Percentiles rank a stretch among this genome's conserved stretches.
phyloP scores from a whole-genome alignment of 768 basidiomycete genomes.

The Lentinula boryana region DNA sequence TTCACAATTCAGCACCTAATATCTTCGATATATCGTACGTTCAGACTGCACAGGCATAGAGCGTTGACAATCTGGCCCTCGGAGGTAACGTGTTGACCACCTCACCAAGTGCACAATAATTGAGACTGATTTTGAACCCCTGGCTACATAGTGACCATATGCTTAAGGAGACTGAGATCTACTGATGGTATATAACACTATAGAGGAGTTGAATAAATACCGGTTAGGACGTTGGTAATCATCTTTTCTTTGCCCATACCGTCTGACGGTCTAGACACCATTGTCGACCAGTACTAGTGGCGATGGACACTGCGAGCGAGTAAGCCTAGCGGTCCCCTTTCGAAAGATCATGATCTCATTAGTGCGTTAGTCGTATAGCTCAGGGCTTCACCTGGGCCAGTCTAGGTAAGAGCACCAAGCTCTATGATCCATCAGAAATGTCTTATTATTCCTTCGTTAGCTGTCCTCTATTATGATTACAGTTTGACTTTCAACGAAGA shows the following conservation, averaged over 20 bases:
- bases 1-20: no score
- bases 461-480: conserved; percentile 27
- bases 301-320: conserved; percentile 1
- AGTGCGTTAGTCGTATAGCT: neutral
- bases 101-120: neutral
- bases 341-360: no score
- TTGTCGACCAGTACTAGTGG: neutral
- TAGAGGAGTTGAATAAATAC: neutral
- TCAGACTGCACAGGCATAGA: neutral
- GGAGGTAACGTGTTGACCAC: neutral
- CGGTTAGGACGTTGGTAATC: neutral
- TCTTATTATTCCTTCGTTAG: conserved; percentile 5
- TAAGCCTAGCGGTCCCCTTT: neutral
- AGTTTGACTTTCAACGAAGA: conserved; percentile 22
- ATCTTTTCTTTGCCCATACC: neutral
- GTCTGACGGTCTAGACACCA: neutral
- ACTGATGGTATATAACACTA: no score
- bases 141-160: neutral
- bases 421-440: neutral
- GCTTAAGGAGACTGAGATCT: neutral
- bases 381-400: conserved; percentile 1
- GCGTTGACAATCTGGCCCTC: neutral
- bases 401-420: neutral
- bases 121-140: neutral
- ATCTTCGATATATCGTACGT: no score